These are phyloP conservation scores for Astrocystis sublimbata DNA, from an alignment of 495 filamentous ascomycete species.

Conservation along the genomic window DNA sequence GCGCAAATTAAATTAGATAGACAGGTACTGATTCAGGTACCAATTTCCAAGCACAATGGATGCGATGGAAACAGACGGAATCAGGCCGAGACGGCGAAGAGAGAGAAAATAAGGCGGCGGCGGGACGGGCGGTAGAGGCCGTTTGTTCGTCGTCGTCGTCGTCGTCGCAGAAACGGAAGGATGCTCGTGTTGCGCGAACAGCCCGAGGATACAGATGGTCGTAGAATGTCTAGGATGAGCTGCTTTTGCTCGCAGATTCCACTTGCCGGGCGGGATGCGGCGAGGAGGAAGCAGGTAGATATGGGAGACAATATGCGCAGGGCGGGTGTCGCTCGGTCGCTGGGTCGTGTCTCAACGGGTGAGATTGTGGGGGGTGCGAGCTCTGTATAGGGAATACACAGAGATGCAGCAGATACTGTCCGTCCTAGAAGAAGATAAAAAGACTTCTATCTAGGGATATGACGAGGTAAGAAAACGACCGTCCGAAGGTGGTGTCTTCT, in stretches of 20 bases:
- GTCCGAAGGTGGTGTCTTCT: constrained; percentile 28
- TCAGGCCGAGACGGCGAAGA: constrained; percentile 20
- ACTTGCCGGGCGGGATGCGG: constrained; percentile 9
- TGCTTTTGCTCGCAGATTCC: constrained; percentile 9
- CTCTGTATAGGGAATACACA: constrained; percentile 39
- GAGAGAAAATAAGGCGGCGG: constrained; percentile 22
- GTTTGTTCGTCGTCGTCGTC: constrained; percentile 30
- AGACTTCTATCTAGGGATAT: constrained; percentile 32
- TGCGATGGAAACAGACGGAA: constrained; percentile 13
- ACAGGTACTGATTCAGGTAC: constrained; percentile 12
- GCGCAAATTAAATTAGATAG: constrained; percentile 35
- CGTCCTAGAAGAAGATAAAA: constrained; percentile 26
- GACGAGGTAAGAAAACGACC: constrained; percentile 32
- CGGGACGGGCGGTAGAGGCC: constrained; percentile 6
- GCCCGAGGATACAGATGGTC: neutral
- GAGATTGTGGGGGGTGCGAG: constrained; percentile 46
- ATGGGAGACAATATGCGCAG: constrained; percentile 26
- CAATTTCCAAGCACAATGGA: constrained; percentile 4
- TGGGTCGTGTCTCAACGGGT: constrained; percentile 15
- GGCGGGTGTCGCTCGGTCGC: constrained; percentile 14
- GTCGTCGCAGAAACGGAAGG: constrained; percentile 21
- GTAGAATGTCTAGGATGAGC: neutral
- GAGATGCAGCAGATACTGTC: constrained; percentile 31
- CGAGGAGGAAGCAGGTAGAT: constrained; percentile 8
- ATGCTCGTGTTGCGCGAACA: constrained; percentile 21